Base-by-base conservation (phyloP, 768 basidiomycete species). In the Coprinopsis cinerea region DNA sequence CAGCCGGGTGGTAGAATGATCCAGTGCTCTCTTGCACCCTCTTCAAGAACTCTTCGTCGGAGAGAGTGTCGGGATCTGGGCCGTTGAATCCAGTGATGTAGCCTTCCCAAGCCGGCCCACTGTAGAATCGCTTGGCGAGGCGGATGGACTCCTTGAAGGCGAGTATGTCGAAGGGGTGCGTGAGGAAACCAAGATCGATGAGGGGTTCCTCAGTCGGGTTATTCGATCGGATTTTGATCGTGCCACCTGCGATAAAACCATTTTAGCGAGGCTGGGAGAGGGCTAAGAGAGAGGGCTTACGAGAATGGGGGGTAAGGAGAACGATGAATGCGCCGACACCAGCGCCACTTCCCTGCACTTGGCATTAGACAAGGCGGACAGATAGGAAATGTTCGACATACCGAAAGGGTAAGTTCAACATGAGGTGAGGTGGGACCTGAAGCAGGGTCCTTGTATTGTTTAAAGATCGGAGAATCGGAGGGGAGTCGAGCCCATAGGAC, bases 241-340 rank as follows among this genome's bases (percentile, higher is more conserved):
- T 53, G 6, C 64, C 64, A 26, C 63, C 52, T 39, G 53, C 40
- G 11, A 30, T n/a, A 30, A 11, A 20, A 20, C n/a, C n/a, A n/a
- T n/a, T 27, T 28, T 28, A 41, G 10, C 37, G 17, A 39, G 36
- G 6, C 11, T 9, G 11, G 11, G 6, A 18, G 41, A 6, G 25
- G 2, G 14, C 4, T 43, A 24, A 25, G 22, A 17, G 17, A 17
- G 4, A 11, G 15, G 28, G 20, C 44, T 7, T 17, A 62, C 65
- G 61, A 17, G 65, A 61, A 23, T 53, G 41, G 4, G 68, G 66
- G 5, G 63, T 59, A 3, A 64, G 54, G n/a, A 67, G 52, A 22
- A 50, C 53, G 2, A 57, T 53, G 2, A 51, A 34, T 27, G 58
- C 47, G 15, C 55, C 53, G 14, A 65, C 37, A 46, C 58, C 62